These are phyloP conservation scores for Diutina catenulata DNA, from an alignment of 1,139 yeast species.

Conservation along the genomic window DNA sequence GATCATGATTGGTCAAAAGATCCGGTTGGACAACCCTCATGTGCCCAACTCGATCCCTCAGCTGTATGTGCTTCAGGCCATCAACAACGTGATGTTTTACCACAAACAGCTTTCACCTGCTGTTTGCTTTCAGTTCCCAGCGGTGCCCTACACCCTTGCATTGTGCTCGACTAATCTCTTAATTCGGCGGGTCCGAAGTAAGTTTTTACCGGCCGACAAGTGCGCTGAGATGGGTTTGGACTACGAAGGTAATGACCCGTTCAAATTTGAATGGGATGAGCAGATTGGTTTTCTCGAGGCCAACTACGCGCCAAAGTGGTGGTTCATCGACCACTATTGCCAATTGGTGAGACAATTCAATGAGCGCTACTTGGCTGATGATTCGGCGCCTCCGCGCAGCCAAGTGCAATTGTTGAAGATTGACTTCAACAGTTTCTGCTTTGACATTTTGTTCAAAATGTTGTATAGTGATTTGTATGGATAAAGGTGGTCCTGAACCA, in stretches of 20 bases:
- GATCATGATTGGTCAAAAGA: constrained; percentile 17
- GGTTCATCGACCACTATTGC: not conserved
- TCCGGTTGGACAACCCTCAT: constrained; percentile 16
- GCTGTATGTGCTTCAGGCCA: constrained; percentile 13
- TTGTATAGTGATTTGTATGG: not conserved
- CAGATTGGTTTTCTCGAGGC: not conserved
- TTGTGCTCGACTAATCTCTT: not conserved
- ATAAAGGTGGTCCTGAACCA: too few species aligned
- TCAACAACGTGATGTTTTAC: constrained; percentile 19
- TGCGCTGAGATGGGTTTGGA: not conserved
- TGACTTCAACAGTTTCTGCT: not conserved
- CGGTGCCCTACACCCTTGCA: not conserved
- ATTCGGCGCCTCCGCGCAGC: not conserved
- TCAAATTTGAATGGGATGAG: not conserved
- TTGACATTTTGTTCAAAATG: not conserved
- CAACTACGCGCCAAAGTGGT: not conserved
- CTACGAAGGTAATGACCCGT: not conserved
- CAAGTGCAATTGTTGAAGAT: not conserved
- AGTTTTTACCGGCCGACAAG: not conserved
- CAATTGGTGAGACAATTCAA: not conserved
- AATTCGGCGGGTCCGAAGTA: not conserved
- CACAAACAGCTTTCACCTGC: not conserved
- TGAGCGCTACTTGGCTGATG: not conserved
- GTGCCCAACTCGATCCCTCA: constrained; percentile 17
- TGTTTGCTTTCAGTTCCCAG: not conserved